Evolutionary conservation across 2,329 filamentous ascomycete genomes (phyloP).

Genomic region (Scedosporium minutisporum): DNA sequence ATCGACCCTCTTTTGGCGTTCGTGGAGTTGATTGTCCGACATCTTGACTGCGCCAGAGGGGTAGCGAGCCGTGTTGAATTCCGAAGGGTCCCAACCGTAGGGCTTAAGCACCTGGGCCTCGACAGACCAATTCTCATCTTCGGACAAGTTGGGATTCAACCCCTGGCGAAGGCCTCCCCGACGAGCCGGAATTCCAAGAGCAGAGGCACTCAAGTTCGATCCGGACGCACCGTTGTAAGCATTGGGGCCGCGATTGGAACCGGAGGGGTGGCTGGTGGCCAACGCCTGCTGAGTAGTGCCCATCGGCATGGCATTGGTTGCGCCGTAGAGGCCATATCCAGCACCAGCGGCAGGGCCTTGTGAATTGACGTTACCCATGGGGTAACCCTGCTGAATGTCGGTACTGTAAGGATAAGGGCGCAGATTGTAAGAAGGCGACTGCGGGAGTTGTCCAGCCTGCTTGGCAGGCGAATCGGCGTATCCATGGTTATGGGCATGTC

Average conservation of each 20-base stretch:
- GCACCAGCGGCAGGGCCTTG: too few relatives aligned
- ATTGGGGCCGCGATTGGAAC: too few relatives aligned
- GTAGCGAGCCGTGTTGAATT: neutral
- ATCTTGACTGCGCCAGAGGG: neutral
- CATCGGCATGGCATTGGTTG: too few relatives aligned
- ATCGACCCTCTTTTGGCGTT: neutral
- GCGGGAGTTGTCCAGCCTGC: neutral
- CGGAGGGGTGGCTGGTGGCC: too few relatives aligned
- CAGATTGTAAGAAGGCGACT: neutral
- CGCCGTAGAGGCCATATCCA: too few relatives aligned
- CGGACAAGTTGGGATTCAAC: neutral
- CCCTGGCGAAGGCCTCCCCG: neutral
- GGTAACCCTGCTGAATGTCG: neutral
- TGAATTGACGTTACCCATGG: neutral
- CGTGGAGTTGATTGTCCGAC: neutral
- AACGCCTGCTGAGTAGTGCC: too few relatives aligned
- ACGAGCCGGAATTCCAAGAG: neutral
- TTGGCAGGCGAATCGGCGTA: neutral
- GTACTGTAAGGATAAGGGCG: neutral
- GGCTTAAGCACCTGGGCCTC: neutral
- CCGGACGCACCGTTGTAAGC: too few relatives aligned
- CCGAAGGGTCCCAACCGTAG: neutral
- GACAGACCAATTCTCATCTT: neutral
- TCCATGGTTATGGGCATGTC: neutral
- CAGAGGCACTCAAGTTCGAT: too few relatives aligned